phyloP scores from a whole-genome alignment of 495 filamentous ascomycete genomes.

The Clohesyomyces aquaticus region DNA sequence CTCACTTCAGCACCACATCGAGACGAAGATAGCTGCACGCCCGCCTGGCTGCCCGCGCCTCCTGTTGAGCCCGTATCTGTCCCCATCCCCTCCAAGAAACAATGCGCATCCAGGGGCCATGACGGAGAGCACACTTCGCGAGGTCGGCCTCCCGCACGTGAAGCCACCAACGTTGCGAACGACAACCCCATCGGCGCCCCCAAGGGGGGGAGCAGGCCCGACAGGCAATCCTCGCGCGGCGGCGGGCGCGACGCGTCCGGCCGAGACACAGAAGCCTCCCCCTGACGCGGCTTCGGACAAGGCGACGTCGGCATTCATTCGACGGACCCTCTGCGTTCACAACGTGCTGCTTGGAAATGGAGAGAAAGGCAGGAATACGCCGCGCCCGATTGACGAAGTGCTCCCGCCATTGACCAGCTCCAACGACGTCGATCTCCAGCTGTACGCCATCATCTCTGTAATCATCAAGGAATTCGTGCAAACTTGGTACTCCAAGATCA shows the following conservation, averaged over 20 bases:
- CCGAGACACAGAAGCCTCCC: slow-evolving; percentile 32
- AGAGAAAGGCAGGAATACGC: slow-evolving; percentile 47
- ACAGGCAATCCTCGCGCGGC: slow-evolving; percentile 20
- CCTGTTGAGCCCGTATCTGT: no score
- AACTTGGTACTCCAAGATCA: slow-evolving; percentile 91
- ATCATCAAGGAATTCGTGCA: slow-evolving; percentile 86
- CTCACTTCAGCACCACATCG: slow-evolving; percentile 19
- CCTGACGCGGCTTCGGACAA: slow-evolving; percentile 57
- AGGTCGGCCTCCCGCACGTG: slow-evolving; percentile 25
- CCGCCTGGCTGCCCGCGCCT: no score
- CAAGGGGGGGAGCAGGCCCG: slow-evolving; percentile 1
- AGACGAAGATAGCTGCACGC: no score
- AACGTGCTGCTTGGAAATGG: slow-evolving; percentile 46
- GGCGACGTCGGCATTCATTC: slow-evolving; percentile 62
- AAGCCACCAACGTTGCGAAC: slow-evolving; percentile 29
- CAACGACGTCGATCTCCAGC: slow-evolving; percentile 86
- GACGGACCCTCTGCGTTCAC: slow-evolving; percentile 65
- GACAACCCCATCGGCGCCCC: slow-evolving; percentile 2
- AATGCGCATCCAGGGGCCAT: slow-evolving; percentile 31
- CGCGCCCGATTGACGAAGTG: slow-evolving; percentile 71
- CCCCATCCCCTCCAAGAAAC: slow-evolving; percentile 2
- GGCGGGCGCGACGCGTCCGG: slow-evolving; percentile 20
- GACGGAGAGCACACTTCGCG: slow-evolving; percentile 29
- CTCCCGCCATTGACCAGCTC: slow-evolving; percentile 90
- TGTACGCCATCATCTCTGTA: slow-evolving; percentile 89